These are phyloP conservation scores for Saccharomyces paradoxus DNA, from an alignment of 805 yeast genomes.

Conservation along the genomic window DNA sequence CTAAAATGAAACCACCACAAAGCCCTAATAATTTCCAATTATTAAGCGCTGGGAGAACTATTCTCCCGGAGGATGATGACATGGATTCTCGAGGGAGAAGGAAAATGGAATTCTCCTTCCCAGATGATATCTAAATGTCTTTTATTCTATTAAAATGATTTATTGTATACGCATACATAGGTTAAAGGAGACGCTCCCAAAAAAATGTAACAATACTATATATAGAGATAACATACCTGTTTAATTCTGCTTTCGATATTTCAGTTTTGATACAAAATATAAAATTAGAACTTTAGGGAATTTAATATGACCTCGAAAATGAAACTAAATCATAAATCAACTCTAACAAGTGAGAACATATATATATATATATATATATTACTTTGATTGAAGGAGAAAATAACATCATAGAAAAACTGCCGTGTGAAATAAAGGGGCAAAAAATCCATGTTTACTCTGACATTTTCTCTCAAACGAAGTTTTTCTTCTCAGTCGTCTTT, in stretches of 20 bases:
- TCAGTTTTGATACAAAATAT: background rate
- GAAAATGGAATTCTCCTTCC: conserved; percentile 22
- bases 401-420: background rate
- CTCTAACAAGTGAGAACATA: background rate
- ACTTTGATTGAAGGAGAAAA: background rate
- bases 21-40: conserved; percentile 21
- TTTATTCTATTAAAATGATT: background rate
- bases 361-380: background rate
- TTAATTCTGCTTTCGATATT: background rate
- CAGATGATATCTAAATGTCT: conserved; percentile 22
- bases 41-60: conserved; percentile 26
- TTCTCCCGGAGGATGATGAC: conserved; percentile 26
- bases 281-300: too few species aligned
- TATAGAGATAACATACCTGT: background rate
- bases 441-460: background rate
- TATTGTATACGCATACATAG: background rate
- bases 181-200: background rate
- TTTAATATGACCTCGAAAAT: too few species aligned
- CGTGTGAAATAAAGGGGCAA: background rate
- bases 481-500: background rate
- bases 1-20: conserved; percentile 1
- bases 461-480: background rate
- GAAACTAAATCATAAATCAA: too few species aligned
- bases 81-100: conserved; percentile 9
- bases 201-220: background rate